Base-by-base conservation (phyloP, 495 filamentous ascomycete genomes). In the Eremomyces bilateralis region DNA sequence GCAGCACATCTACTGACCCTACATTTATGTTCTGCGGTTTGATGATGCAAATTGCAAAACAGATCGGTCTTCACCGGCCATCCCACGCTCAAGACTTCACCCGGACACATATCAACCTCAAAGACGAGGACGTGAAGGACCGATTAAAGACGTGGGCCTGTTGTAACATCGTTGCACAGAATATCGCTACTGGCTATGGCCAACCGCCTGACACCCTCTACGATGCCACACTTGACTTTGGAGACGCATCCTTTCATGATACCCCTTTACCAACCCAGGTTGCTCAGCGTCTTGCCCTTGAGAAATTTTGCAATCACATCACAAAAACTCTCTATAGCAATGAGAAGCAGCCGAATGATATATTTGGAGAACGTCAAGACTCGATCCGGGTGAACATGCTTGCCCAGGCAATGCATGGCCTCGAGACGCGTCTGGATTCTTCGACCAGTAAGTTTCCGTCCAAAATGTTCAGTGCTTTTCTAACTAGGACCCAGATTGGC, bases 41-140 rank as follows among this genome's bases (percentile, higher is more conserved):
- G 45, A 84, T 92, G 82, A 77, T 91, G 64, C 82, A 91, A 51
- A 71, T 84, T 35, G 79, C 83, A 11, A 84, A 84, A 54, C 80
- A 85, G 41, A 76, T 85, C 37, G 83, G 83, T 32, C 66, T 94
- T 32, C 83, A 94, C 47, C 71, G 82, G 16, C 83, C 83, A 4
- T 83, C 76, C 27, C 78, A 92, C 53, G 73, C 76, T 15, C 80
- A 91, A 49, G 83, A 93, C 54, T 93, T 92, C 53, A 78, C 76
- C 18, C 69, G 80, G 16, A 76, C 80, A 27, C 70, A 72, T 3
- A 69, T 91, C 13, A 76, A 85, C 42, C 64, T 91, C 21, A 78
- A 77, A 42, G 76, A 79, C 38, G 79, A 84, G 42, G 80, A 91
- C 41, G 61, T 93, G 36, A 67, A 73, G 43, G 83, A 93, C 47